Evolutionary conservation across 768 basidiomycete genomes (phyloP), one percentile per base, ranked within the genome.

Genomic region (Dendrothele bispora): DNA sequence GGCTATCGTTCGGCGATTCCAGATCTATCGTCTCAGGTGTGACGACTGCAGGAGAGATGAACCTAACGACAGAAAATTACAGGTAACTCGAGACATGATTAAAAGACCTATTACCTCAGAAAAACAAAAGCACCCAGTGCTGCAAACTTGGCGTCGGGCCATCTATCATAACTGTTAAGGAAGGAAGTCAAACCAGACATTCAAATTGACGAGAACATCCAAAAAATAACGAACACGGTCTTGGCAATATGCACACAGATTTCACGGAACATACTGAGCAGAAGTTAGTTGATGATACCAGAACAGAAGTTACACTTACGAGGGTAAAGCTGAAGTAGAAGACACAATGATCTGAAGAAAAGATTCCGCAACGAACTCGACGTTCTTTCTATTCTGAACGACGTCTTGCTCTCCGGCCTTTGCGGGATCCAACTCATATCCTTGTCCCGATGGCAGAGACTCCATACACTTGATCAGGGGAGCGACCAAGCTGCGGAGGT

Each of bases 71-170:
- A 22, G 28, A 22, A 45, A 17, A 47, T 46, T 30, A 5, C 15
- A 7, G 24, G 10, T 43, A 20, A 0, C 7, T 10, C 15, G 12
- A 14, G 20, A 6, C 26, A 7, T 6, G 6, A 20, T 24, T 7
- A 18, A 34, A 34, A 32, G 4, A 10, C 18, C 28, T 43, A 62
- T 18, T 49, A 87, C 82, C 94, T 80, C 35, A 98, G 71, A 61
- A 98, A 97, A 50, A 98, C 86, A 71, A 97, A 93, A 10, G 92
- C 90, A 20, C 92, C 91, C 30, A 91, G 77, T 1, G 90, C 88
- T 20, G 88, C 79, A 58, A 85, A 90, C 61, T 87, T 89, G 4
- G 87, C 75, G 41, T 88, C 83, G 0, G 89, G 88, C 86, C 86
- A 91, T 11, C 83, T 73, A 48, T 79, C 75, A 43, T 77, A 71